Conservation (phyloP, 805 yeast species). For the Scheffersomyces lignosus region DNA sequence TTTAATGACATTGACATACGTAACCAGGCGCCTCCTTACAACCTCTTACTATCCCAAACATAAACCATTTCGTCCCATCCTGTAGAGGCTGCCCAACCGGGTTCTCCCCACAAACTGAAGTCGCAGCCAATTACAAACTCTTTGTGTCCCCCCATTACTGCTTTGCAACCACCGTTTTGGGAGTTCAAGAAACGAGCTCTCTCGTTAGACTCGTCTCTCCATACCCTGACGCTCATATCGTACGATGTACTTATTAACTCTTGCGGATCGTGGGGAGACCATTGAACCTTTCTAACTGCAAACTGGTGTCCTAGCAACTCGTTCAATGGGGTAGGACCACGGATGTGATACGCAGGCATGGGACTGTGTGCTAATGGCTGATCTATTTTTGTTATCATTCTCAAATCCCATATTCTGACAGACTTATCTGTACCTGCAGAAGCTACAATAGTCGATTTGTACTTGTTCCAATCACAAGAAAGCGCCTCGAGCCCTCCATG, state of each 20-base stretch:
- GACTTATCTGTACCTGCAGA: conserved; percentile 91
- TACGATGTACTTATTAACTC: conserved; percentile 76
- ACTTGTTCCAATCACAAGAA: conserved; percentile 88
- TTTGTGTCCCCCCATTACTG: conserved; percentile 65
- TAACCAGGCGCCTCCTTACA: no score
- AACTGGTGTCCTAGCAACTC: conserved; percentile 85
- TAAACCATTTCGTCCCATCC: conserved; percentile 97
- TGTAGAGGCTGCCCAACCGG: conserved; percentile 91
- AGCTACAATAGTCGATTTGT: conserved; percentile 74
- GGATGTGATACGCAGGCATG: conserved; percentile 40
- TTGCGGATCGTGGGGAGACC: conserved; percentile 87
- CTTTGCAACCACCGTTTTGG: conserved; percentile 51
- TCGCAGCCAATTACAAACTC: conserved; percentile 94
- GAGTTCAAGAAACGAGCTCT: conserved; percentile 46
- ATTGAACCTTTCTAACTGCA: conserved; percentile 77
- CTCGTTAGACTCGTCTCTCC: conserved; percentile 73
- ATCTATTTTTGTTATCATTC: conserved; percentile 55
- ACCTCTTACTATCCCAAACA: conserved; percentile 73
- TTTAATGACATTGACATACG: no score
- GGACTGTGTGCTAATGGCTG: conserved; percentile 36
- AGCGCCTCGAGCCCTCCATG: conserved; percentile 82
- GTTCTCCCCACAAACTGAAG: conserved; percentile 95
- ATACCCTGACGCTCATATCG: conserved; percentile 89
- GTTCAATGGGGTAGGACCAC: conserved; percentile 69
- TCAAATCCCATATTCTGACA: conserved; percentile 82